These are phyloP conservation scores for Pseudodiploospora longispora DNA, from an alignment of 2,329 filamentous ascomycete genomes.

Conservation along the genomic window DNA sequence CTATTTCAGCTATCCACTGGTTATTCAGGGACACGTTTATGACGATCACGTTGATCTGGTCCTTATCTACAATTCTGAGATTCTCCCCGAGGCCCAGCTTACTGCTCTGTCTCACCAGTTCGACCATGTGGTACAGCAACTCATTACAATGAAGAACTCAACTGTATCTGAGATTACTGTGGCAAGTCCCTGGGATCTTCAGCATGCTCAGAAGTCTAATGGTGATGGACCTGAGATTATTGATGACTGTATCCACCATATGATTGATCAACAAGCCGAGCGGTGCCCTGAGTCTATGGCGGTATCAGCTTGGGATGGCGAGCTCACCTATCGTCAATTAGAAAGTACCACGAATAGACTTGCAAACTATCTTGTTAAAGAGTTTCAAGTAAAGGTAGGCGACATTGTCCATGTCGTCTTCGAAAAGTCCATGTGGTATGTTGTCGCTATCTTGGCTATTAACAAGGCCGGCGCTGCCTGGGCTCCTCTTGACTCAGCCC, in stretches of 20 bases:
- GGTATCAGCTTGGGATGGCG: slow-evolving; percentile 13
- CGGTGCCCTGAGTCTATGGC: slow-evolving; percentile 1
- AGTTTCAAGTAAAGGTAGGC: slow-evolving; percentile 16
- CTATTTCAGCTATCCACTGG: slow-evolving; percentile 5
- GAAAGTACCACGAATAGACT: slow-evolving; percentile 6
- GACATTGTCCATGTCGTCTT: slow-evolving; percentile 11
- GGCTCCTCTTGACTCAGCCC: slow-evolving; percentile 9
- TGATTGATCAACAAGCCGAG: slow-evolving; percentile 1
- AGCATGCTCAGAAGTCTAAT: slow-evolving; percentile 2
- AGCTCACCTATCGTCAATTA: slow-evolving; percentile 12
- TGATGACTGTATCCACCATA: slow-evolving; percentile 2
- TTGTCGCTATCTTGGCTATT: slow-evolving; percentile 7
- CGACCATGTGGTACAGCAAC: slow-evolving; percentile 3
- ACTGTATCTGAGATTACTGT: slow-evolving; percentile 1
- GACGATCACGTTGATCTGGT: slow-evolving; percentile 2
- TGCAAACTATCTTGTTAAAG: not conserved
- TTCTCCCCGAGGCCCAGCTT: slow-evolving; percentile 1
- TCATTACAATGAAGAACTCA: not conserved
- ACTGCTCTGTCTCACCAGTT: slow-evolving; percentile 4
- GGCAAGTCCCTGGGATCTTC: slow-evolving; percentile 4
- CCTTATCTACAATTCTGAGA: slow-evolving; percentile 2
- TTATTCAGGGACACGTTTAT: slow-evolving; percentile 4
- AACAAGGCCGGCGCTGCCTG: slow-evolving; percentile 9
- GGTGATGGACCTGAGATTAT: slow-evolving; percentile 1
- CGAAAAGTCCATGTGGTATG: slow-evolving; percentile 12